Percentiles rank a stretch among this genome's conserved stretches.
phyloP scores from a whole-genome alignment of 306 rosid genomes.

The Vigna nakashimae region DNA sequence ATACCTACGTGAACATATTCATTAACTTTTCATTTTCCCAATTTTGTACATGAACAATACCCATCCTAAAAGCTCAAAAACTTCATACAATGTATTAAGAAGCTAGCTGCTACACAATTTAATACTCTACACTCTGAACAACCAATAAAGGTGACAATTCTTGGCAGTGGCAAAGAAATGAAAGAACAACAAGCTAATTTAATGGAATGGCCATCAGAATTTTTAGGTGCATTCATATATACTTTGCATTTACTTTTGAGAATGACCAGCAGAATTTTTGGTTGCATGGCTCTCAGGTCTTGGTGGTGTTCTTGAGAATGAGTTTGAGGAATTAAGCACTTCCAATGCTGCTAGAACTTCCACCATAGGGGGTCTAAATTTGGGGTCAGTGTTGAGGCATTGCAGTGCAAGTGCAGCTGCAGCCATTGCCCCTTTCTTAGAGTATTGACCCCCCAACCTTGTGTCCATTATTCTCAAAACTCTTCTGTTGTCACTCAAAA shows the following conservation, averaged over 20 bases:
- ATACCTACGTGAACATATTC: neutral
- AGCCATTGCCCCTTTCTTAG: conserved; percentile 85
- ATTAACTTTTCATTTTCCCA: neutral
- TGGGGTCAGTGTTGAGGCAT: conserved; percentile 75
- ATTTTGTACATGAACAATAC: conserved; percentile 5
- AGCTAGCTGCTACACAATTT: conserved; percentile 6
- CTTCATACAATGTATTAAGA: conserved; percentile 16
- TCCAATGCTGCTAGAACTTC: conserved; percentile 71
- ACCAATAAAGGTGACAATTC: neutral
- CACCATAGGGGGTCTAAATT: conserved; percentile 78
- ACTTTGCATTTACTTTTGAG: conserved; percentile 39
- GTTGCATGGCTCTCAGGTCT: conserved; percentile 40
- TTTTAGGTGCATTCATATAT: conserved; percentile 35
- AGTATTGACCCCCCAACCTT: conserved; percentile 86
- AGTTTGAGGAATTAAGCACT: conserved; percentile 59
- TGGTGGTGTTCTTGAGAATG: conserved; percentile 51
- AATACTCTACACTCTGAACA: conserved; percentile 11
- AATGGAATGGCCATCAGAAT: conserved; percentile 37
- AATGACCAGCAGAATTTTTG: conserved; percentile 41
- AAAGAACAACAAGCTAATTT: conserved; percentile 36
- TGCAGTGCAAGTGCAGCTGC: conserved; percentile 80
- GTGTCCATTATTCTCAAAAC: conserved; percentile 91
- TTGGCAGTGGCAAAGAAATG: conserved; percentile 6
- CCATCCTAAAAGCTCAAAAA: neutral
- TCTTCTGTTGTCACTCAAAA: conserved; percentile 68